Percentiles rank a stretch among this genome's conserved stretches.
Evolutionary conservation across 306 rosid species (phyloP).

Genomic region (Geum urbanum): DNA sequence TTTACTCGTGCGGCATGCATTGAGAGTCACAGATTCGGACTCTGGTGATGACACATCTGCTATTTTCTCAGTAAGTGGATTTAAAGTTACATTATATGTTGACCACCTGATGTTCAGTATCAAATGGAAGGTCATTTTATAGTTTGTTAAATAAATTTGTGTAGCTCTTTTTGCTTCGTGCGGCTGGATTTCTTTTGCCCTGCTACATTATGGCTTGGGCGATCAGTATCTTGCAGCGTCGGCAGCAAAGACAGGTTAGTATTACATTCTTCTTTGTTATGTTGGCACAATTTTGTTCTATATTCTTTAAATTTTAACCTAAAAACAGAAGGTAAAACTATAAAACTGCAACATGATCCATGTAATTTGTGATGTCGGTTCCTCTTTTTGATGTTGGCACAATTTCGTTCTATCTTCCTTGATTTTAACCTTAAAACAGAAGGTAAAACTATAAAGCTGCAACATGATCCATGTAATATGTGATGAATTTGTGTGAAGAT

Average conservation of each 20-base stretch:
- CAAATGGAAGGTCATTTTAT: neutral
- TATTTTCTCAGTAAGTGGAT: conserved; percentile 67
- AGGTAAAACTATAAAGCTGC: neutral
- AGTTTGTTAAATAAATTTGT: conserved; percentile 15
- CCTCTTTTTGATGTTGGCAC: neutral
- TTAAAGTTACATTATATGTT: conserved; percentile 1
- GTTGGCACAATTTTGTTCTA: neutral
- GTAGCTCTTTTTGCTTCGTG: conserved; percentile 75
- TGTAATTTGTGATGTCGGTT: neutral
- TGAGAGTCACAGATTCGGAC: conserved; percentile 67
- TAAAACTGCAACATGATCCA: neutral
- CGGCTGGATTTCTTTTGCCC: conserved; percentile 95
- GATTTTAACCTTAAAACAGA: neutral
- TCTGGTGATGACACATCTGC: conserved; percentile 58
- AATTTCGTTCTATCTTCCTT: neutral
- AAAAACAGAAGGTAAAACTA: neutral
- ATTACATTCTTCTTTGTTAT: neutral
- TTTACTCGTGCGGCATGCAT: conserved; percentile 78
- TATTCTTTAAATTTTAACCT: neutral
- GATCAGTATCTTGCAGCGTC: conserved; percentile 86
- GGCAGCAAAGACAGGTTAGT: conserved; percentile 89
- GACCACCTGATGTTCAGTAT: neutral
- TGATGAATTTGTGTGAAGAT: neutral
- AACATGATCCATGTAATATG: neutral
- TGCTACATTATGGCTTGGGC: conserved; percentile 99